These are phyloP conservation scores for Calycina herbarum DNA, from an alignment of 2,329 filamentous ascomycete species.

Conservation along the genomic window DNA sequence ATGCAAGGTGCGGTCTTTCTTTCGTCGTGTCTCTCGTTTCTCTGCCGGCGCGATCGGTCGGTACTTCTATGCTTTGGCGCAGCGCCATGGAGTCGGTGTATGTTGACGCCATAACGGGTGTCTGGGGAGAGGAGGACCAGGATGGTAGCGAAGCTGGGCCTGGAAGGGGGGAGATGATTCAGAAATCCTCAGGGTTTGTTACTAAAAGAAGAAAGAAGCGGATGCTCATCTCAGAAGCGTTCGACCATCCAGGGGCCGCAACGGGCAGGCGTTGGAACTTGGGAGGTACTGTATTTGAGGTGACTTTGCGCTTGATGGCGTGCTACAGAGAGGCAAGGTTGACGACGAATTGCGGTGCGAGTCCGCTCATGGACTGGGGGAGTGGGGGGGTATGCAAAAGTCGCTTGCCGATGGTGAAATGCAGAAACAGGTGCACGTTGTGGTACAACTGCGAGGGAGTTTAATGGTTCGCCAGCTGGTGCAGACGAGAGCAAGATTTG, in stretches of 20 bases:
- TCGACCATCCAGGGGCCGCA: slow-evolving; percentile 10
- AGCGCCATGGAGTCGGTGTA: slow-evolving; percentile 26
- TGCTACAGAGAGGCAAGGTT: slow-evolving; percentile 19
- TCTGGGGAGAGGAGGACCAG: neutral
- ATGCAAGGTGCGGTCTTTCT: neutral
- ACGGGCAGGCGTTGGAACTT: slow-evolving; percentile 3
- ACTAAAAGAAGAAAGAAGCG: neutral
- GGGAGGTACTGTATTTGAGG: slow-evolving; percentile 16
- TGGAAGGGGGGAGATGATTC: slow-evolving; percentile 1
- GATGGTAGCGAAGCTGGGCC: neutral
- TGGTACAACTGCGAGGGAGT: neutral
- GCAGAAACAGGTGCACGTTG: neutral
- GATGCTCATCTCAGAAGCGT: neutral
- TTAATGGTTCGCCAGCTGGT: neutral
- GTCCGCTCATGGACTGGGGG: neutral
- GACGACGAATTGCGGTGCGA: slow-evolving; percentile 8
- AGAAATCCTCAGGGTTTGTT: neutral
- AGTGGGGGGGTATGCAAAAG: neutral
- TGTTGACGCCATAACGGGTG: slow-evolving; percentile 29
- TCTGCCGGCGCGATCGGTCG: slow-evolving; percentile 18
- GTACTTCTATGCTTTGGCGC: slow-evolving; percentile 33
- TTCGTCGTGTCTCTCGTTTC: slow-evolving; percentile 9
- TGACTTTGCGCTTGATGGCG: slow-evolving; percentile 27
- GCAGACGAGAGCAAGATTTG: neutral
- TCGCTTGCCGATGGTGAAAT: neutral